Evolutionary conservation across 2,329 filamentous ascomycete species (phyloP).

Genomic region (Lachnellula willkommii): DNA sequence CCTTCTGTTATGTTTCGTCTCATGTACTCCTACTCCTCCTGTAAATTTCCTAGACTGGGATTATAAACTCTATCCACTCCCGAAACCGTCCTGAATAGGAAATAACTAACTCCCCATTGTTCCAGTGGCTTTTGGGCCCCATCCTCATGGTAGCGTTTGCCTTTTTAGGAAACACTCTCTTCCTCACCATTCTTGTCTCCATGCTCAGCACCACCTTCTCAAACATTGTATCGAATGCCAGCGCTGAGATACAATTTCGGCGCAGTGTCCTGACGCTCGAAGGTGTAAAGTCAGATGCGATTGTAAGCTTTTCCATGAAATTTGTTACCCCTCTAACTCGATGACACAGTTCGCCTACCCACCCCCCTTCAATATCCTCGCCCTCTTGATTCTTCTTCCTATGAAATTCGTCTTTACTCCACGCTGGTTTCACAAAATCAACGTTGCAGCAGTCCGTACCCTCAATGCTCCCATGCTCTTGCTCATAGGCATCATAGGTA

Average conservation of each 20-base stretch:
- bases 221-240: conserved; percentile 69
- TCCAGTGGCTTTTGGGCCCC: conserved; percentile 72
- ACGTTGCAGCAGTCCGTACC: conserved; percentile 68
- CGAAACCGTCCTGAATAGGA: too few relatives aligned
- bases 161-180: conserved; percentile 80
- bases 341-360: conserved; percentile 36
- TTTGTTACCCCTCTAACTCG: neutral
- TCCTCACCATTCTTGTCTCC: conserved; percentile 82
- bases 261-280: conserved; percentile 77
- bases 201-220: conserved; percentile 83
- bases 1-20: too few relatives aligned
- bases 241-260: conserved; percentile 79
- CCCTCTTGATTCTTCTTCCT: conserved; percentile 67
- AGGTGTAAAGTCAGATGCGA: conserved; percentile 77
- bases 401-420: conserved; percentile 73
- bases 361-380: conserved; percentile 78
- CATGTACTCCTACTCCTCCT: too few relatives aligned
- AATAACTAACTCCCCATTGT: too few relatives aligned
- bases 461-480: conserved; percentile 73
- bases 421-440: conserved; percentile 86
- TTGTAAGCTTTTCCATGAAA: conserved; percentile 32
- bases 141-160: conserved; percentile 77
- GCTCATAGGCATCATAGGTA: conserved; percentile 50
- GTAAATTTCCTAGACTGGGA: too few relatives aligned
- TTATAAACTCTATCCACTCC: too few relatives aligned